Percentiles rank a stretch among this genome's conserved stretches.
Conservation (phyloP, 2,329 filamentous ascomycete genomes). For the Bipolaris oryzae region DNA sequence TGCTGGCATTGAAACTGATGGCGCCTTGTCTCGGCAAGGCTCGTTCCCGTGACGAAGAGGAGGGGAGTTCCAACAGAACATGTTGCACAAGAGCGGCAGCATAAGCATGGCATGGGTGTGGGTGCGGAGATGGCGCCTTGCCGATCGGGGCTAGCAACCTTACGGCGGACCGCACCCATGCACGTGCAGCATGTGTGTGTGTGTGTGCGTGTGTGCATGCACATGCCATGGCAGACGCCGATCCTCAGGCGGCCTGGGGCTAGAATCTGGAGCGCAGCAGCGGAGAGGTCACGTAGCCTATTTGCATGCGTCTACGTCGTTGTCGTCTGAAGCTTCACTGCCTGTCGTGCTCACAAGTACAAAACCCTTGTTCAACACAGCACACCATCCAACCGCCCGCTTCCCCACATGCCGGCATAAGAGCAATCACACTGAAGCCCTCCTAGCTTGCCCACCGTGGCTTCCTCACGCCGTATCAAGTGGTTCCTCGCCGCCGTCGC, state of each 20-base stretch:
- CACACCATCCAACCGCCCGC: constrained; percentile 17
- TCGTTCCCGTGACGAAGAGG: background rate
- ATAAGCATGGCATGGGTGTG: constrained; percentile 8
- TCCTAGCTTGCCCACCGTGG: constrained; percentile 10
- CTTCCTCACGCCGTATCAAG: constrained; percentile 26
- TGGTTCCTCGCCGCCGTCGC: constrained; percentile 60
- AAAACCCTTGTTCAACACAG: constrained; percentile 13
- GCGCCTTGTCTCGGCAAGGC: background rate
- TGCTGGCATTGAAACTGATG: too few relatives aligned
- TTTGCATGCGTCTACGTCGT: constrained; percentile 2
- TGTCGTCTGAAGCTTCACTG: background rate
- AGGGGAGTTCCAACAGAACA: constrained; percentile 6
- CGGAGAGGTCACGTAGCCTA: constrained; percentile 19
- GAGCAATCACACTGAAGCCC: background rate
- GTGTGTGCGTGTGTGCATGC: too few relatives aligned
- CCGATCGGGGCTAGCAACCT: constrained; percentile 6
- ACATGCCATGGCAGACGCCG: constrained; percentile 2
- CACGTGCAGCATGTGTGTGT: too few relatives aligned
- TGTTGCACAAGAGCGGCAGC: constrained; percentile 15
- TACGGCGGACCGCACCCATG: background rate
- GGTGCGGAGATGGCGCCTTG: constrained; percentile 11
- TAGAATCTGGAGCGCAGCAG: background rate
- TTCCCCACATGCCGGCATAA: constrained; percentile 20
- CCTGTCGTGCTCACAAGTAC: constrained; percentile 14
- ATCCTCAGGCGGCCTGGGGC: constrained; percentile 2